phyloP scores from a whole-genome alignment of 2,329 filamentous ascomycete genomes.

The Colletotrichum falcatum region DNA sequence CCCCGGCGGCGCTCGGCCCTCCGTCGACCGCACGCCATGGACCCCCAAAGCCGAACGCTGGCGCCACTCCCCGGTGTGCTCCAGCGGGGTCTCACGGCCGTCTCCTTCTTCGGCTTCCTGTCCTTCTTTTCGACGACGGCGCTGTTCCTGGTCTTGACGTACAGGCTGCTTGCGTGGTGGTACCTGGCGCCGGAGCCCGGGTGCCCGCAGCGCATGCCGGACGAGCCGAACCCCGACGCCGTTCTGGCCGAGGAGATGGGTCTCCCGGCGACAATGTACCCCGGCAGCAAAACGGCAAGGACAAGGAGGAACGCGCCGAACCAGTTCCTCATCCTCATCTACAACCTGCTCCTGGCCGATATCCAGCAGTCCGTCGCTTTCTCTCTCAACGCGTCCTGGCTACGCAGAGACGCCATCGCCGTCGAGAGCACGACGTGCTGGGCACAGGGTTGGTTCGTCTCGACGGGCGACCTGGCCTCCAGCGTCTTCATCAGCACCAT shows the following conservation, averaged over 20 bases:
- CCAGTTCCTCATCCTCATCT: conserved; percentile 70
- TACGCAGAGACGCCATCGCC: conserved; percentile 59
- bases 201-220: conserved; percentile 46
- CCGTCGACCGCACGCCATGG: conserved; percentile 28
- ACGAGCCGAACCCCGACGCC: conserved; percentile 49
- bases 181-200: conserved; percentile 44
- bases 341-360: conserved; percentile 70
- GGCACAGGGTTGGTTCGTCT: conserved; percentile 69
- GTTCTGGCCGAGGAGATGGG: conserved; percentile 40
- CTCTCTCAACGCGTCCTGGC: conserved; percentile 65
- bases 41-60: conserved; percentile 44
- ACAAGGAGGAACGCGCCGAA: conserved; percentile 51
- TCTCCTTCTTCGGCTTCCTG: conserved; percentile 51
- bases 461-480: conserved; percentile 67
- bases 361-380: conserved; percentile 69
- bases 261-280: conserved; percentile 45
- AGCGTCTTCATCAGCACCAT: conserved; percentile 70
- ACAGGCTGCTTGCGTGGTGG: conserved; percentile 54
- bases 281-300: conserved; percentile 36
- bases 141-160: conserved; percentile 51
- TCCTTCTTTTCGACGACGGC: conserved; percentile 51
- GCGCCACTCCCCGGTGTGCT: conserved; percentile 52
- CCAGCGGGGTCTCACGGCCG: conserved; percentile 51
- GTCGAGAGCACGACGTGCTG: conserved; percentile 61
- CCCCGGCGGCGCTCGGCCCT: not conserved